phyloP scores from a whole-genome alignment of 192 early-diverging fungal genomes.

The Podochytrium sp. region DNA sequence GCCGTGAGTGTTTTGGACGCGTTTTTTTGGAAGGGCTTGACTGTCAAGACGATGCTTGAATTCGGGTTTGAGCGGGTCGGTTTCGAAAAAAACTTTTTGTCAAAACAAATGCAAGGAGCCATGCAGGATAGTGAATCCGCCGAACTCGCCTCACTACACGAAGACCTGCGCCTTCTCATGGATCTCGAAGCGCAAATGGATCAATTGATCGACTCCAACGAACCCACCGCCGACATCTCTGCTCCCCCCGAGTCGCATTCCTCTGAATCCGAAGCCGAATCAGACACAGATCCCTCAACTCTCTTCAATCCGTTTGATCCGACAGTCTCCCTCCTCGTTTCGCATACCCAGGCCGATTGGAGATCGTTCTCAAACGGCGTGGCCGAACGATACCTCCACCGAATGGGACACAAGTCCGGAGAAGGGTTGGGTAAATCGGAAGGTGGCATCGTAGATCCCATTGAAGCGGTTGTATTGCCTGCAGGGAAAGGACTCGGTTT shows the following conservation, averaged over 20 bases:
- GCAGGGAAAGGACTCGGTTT: background rate
- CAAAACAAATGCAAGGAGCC: constrained; percentile 55
- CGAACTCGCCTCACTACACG: background rate
- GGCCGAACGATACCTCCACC: background rate
- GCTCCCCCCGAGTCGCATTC: background rate
- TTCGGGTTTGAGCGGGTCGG: constrained; percentile 33
- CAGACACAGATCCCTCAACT: background rate
- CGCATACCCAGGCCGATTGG: too few species aligned
- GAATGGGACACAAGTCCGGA: constrained; percentile 86
- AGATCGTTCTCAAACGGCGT: background rate
- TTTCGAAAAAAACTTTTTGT: constrained; percentile 91
- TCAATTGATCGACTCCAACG: background rate
- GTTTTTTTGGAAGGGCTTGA: constrained; percentile 52
- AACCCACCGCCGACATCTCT: background rate
- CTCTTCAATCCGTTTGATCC: background rate
- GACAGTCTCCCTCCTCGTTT: too few species aligned
- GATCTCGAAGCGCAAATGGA: background rate
- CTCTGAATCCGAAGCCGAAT: background rate
- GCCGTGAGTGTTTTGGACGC: too few species aligned
- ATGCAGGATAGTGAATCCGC: constrained; percentile 29
- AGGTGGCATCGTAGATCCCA: constrained; percentile 86
- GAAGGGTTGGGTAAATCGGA: constrained; percentile 86
- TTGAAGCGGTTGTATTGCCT: constrained; percentile 84
- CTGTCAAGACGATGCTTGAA: background rate
- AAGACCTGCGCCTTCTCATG: background rate